Percentiles rank a stretch among this genome's conserved stretches.
Evolutionary conservation across 768 basidiomycete genomes (phyloP).

Genomic region (Kwoniella shandongensis): DNA sequence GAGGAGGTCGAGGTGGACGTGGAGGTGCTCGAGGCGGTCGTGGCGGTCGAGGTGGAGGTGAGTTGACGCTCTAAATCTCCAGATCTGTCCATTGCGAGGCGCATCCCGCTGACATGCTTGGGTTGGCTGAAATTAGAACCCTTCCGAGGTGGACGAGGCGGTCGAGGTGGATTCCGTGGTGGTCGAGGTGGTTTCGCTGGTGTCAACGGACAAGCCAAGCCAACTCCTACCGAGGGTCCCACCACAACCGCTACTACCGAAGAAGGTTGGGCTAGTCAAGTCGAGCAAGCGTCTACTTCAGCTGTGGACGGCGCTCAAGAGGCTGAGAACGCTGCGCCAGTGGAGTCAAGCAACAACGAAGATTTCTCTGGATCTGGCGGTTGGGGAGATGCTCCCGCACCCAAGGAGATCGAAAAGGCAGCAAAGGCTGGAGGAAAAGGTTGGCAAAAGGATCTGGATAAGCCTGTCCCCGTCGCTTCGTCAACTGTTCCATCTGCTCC

Average conservation of each 20-base stretch:
- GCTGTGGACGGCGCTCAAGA: constrained; percentile 26
- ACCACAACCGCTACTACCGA: constrained; percentile 46
- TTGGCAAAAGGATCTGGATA: constrained; percentile 36
- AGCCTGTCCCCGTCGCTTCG: constrained; percentile 36
- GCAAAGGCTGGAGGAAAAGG: constrained; percentile 43
- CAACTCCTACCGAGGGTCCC: constrained; percentile 17
- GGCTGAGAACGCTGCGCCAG: constrained; percentile 12
- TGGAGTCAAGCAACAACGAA: constrained; percentile 37
- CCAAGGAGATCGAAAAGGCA: constrained; percentile 47
- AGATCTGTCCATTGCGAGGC: no score
- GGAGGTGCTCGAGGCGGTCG: constrained; percentile 52
- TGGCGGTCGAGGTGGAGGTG: constrained; percentile 51
- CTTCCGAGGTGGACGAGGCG: constrained; percentile 46
- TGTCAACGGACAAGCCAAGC: constrained; percentile 25
- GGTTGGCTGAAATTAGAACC: no score
- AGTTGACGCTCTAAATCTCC: background rate
- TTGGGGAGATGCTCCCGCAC: constrained; percentile 50
- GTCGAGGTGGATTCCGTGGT: constrained; percentile 51
- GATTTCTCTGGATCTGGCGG: constrained; percentile 50
- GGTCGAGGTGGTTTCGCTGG: constrained; percentile 49
- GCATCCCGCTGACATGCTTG: no score
- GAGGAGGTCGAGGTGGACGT: constrained; percentile 45
- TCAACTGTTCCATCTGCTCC: constrained; percentile 30
- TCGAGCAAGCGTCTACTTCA: constrained; percentile 35
- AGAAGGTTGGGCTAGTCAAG: constrained; percentile 48